Evolutionary conservation across 768 basidiomycete species (phyloP), one percentile per base, ranked within the genome.

Genomic region (Boletus eberwhitei): DNA sequence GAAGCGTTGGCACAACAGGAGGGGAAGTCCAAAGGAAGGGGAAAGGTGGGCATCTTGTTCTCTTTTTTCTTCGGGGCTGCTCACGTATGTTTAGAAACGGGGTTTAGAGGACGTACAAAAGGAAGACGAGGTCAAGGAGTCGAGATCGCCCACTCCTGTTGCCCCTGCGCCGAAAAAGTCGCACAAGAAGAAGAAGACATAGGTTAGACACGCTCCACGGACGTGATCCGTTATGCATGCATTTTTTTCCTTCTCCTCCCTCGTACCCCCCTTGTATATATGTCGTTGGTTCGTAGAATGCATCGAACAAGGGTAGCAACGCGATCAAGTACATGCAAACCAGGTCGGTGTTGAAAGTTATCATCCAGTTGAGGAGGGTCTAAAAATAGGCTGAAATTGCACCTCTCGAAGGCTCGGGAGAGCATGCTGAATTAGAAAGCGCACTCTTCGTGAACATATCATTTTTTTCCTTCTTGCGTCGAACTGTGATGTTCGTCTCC

Each of bases 161-260:
- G 71, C 73, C 9, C 76, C 79, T 8, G 69, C 79, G n/a, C 71
- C 72, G 17, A 88, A 86, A 70, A 76, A 83, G 55, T 75, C 80
- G 41, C 69, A 78, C 21, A 87, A 89, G 75, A 86, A 85, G 72
- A 88, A 85, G 73, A 88, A 84, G 69, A 82, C 82, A 8, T 84
- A 71, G 60, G 11, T 26, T 31, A 11, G 37, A 17, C 21, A 35
- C 8, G 12, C 11, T 2, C 5, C 21, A 32, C 5, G 21, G 44
- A 42, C 26, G 31, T 21, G n/a, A 13, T 32, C 12, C n/a, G 12
- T 39, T 38, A 16, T 26, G 38, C 48, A 52, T 38, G 13, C 24
- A 16, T 29, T 9, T 29, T 29, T 29, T 32, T 29, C 11, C 8
- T 26, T 41, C 8, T 13, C 32, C 22, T 36, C 12, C 8, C 13